Conservation (phyloP, 192 early-diverging fungal genomes). For the Backusella tuberculispora region DNA sequence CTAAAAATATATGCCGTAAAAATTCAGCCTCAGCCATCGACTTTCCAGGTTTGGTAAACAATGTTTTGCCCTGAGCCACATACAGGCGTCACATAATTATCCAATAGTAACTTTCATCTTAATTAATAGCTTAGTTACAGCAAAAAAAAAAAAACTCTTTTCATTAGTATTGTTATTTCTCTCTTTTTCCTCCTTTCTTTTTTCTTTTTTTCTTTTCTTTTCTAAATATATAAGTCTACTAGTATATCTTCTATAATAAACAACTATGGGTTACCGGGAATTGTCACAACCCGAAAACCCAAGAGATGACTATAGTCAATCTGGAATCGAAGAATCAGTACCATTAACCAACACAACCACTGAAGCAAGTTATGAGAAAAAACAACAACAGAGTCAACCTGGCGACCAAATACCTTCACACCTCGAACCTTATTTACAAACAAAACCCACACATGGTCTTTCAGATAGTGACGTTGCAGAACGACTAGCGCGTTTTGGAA, state of each 20-base stretch:
- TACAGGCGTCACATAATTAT: neutral
- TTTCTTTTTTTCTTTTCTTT: neutral
- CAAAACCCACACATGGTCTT: slow-evolving; percentile 64
- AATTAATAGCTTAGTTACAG: slow-evolving; percentile 2
- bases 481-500: slow-evolving; percentile 61
- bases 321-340: slow-evolving; percentile 1
- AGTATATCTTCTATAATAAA: neutral
- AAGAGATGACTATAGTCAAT: neutral
- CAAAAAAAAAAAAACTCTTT: neutral
- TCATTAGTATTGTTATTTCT: neutral
- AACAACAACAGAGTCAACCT: slow-evolving; percentile 17
- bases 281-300: neutral
- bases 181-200: neutral
- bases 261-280: neutral
- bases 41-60: neutral
- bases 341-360: neutral
- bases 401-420: slow-evolving; percentile 52
- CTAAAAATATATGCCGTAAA: neutral
- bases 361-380: slow-evolving; percentile 14
- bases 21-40: neutral
- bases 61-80: slow-evolving; percentile 20
- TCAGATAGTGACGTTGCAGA: slow-evolving; percentile 54
- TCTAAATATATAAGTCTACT: neutral
- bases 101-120: neutral
- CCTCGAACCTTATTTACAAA: slow-evolving; percentile 59